Evolutionary conservation across 768 basidiomycete species (phyloP).

Genomic region (Lentinula sp.): DNA sequence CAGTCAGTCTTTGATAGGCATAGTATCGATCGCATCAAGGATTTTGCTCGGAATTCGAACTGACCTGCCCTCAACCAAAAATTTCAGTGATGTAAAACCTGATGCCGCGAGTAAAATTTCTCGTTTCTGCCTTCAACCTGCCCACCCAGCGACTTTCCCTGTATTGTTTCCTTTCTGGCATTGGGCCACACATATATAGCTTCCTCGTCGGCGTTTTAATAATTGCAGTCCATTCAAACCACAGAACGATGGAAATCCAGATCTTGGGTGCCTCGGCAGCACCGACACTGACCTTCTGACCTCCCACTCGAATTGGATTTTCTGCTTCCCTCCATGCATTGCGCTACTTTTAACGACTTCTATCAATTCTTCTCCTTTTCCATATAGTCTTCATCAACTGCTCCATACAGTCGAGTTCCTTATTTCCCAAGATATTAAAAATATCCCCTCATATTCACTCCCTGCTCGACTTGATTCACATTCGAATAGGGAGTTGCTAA

Average conservation of each 20-base stretch:
- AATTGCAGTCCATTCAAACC: too few species aligned
- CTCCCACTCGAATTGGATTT: too few species aligned
- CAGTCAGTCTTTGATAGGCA: too few species aligned
- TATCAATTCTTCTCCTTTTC: background rate
- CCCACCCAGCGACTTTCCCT: too few species aligned
- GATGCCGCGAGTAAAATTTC: background rate
- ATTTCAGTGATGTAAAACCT: background rate
- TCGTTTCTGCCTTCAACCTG: background rate
- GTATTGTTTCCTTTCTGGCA: too few species aligned
- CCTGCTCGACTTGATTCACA: background rate
- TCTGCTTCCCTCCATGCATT: too few species aligned
- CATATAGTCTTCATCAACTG: background rate
- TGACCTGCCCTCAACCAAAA: background rate
- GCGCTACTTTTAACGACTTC: background rate
- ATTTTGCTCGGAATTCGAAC: background rate
- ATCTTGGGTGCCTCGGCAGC: too few species aligned
- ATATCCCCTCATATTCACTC: slow-evolving; percentile 1
- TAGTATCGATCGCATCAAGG: background rate
- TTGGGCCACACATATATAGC: too few species aligned
- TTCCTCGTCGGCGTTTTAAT: too few species aligned
- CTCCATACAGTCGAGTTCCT: background rate
- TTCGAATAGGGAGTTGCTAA: slow-evolving; percentile 4
- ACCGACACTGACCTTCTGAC: too few species aligned
- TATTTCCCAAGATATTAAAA: background rate
- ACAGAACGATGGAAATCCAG: too few species aligned